A percentile compares a stretch with the other conserved stretches of the same genome.
phyloP scores from a whole-genome alignment of 192 early-diverging fungal species.

The Mortierella alpina region DNA sequence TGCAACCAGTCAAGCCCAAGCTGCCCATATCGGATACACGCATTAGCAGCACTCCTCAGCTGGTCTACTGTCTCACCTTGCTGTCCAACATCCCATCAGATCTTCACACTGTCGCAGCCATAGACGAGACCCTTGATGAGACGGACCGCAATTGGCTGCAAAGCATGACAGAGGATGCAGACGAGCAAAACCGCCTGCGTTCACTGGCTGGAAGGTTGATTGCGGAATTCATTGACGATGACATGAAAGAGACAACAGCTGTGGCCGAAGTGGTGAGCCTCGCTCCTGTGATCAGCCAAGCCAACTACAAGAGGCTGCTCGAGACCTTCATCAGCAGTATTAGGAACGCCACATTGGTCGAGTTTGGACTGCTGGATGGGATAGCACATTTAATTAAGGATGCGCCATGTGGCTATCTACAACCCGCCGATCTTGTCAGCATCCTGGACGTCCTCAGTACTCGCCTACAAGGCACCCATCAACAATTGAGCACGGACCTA shows the following conservation, averaged over 20 bases:
- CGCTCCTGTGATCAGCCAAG: neutral
- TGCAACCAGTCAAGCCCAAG: too few species aligned
- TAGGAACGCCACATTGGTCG: neutral
- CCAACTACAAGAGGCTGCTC: neutral
- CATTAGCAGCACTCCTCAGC: neutral
- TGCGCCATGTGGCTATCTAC: neutral
- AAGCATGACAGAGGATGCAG: neutral
- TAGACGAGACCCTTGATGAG: neutral
- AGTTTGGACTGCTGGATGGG: neutral
- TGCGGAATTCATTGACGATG: neutral
- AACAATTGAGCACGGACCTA: neutral
- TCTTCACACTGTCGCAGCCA: neutral
- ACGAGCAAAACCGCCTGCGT: neutral
- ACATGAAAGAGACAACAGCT: neutral
- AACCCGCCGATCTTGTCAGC: conserved; percentile 2
- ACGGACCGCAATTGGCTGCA: neutral
- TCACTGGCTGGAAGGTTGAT: neutral
- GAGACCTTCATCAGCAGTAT: neutral
- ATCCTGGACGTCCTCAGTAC: neutral
- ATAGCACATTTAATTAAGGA: neutral
- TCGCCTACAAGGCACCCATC: neutral
- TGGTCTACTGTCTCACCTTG: neutral
- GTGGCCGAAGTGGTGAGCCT: neutral
- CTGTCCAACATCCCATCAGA: neutral
- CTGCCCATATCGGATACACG: neutral